Percentiles rank a stretch among this genome's conserved stretches.
phyloP scores from a whole-genome alignment of 2,329 filamentous ascomycete species.

The Bipolaris victoriae region DNA sequence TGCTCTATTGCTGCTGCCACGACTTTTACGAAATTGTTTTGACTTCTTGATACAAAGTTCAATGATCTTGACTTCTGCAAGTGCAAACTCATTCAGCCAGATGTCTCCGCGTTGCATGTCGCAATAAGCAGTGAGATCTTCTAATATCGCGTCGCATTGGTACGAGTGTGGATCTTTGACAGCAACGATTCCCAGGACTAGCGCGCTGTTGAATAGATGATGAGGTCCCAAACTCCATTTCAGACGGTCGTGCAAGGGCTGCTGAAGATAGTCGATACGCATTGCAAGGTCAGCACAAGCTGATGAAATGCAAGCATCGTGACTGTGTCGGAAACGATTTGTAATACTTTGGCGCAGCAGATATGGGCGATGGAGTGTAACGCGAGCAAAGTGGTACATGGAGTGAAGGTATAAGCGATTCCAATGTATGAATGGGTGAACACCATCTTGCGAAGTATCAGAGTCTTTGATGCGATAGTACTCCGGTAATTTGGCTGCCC shows the following conservation, averaged over 20 bases:
- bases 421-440: conserved; percentile 44
- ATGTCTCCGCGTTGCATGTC: conserved; percentile 51
- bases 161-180: conserved; percentile 44
- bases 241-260: conserved; percentile 42
- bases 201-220: conserved; percentile 53
- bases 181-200: conserved; percentile 49
- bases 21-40: conserved; percentile 16
- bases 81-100: conserved; percentile 52
- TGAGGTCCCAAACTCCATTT: conserved; percentile 48
- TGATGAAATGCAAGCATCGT: conserved; percentile 51
- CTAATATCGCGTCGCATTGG: conserved; percentile 43
- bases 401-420: conserved; percentile 51
- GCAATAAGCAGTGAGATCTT: conserved; percentile 52
- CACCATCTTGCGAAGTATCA: conserved; percentile 41
- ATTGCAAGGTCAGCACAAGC: conserved; percentile 52
- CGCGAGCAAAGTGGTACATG: conserved; percentile 50
- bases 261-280: conserved; percentile 42
- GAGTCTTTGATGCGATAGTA: conserved; percentile 47
- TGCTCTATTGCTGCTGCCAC: neutral
- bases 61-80: conserved; percentile 52
- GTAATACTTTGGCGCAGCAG: conserved; percentile 52
- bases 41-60: conserved; percentile 50
- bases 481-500: conserved; percentile 42
- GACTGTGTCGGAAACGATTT: conserved; percentile 49
- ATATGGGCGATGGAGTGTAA: conserved; percentile 51